Evolutionary conservation across 805 yeast genomes (phyloP), one percentile per base, ranked within the genome.

Genomic region (Yarrowia sp.): DNA sequence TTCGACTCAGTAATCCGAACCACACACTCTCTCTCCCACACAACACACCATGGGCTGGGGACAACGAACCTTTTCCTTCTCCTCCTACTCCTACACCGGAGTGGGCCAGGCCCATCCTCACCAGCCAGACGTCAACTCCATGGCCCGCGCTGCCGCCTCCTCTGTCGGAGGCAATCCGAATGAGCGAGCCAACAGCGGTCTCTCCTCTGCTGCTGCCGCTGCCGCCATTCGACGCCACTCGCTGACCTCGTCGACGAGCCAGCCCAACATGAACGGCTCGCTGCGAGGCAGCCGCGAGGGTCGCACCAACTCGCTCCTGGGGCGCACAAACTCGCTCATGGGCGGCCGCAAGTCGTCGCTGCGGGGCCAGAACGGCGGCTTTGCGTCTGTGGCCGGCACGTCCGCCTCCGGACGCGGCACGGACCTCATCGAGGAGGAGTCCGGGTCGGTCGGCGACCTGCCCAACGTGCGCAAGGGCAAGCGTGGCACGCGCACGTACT

Each of bases 131-230:
- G 65, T 66, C 51, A 69, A 76, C 63, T 74, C 82, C 3, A 80
- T 80, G 53, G 88, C 88, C 0, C 66, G 84, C 24, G 88, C 87
- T 6, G 88, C 88, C 24, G 88, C 88, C 3, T 73, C 81, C 33
- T 64, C 68, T 9, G 73, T 68, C 22, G 67, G 66, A n/a, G 9
- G 53, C 62, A 39, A 62, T 63, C 29, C 67, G 69, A 27, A 58
- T 66, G 25, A 41, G 10, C 46, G 61, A 0, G 47, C 61, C n/a
- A 55, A 49, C 27, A 55, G 65, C n/a, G 62, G 58, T 14, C 59
- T 70, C 46, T 68, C 71, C 36, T 66, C 71, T 25, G 69, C 70
- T 3, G 76, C 76, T 2, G 76, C 77, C 0, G 76, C 76, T 4
- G 70, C 75, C 46, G 76, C 77, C 19, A 60, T 73, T 16, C 66